phyloP scores from a whole-genome alignment of 345 rosid species.

The Eucalyptus cloeziana region DNA sequence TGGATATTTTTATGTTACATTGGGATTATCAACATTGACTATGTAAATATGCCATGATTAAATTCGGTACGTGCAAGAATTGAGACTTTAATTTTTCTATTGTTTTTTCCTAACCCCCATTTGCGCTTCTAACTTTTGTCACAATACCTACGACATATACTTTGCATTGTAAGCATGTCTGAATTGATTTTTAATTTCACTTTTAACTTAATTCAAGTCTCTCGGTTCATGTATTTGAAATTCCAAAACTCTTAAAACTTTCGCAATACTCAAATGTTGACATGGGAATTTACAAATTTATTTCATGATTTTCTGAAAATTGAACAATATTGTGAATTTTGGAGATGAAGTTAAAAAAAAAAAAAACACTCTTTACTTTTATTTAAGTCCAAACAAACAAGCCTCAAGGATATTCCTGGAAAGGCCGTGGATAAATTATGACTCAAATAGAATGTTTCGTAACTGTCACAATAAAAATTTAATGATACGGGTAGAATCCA shows the following conservation, averaged over 20 bases:
- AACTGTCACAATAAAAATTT: too few relatives aligned
- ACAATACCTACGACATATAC: background rate
- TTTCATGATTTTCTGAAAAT: background rate
- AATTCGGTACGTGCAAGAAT: background rate
- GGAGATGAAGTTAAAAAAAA: background rate
- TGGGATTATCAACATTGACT: background rate
- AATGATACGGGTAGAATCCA: rapidly evolving
- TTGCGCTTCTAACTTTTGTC: background rate
- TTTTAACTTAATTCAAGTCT: background rate
- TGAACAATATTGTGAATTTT: background rate
- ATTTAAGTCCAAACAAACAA: background rate
- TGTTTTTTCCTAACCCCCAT: background rate
- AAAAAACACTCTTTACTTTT: background rate
- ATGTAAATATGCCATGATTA: background rate
- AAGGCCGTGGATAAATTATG: background rate
- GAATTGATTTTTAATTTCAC: background rate
- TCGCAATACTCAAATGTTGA: background rate
- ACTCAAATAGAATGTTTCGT: background rate
- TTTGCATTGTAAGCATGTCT: background rate
- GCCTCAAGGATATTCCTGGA: background rate
- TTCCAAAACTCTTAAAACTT: background rate
- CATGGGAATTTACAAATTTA: background rate
- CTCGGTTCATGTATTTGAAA: background rate
- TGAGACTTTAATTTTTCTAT: background rate
- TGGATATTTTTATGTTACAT: background rate